Evolutionary conservation across 2,329 filamentous ascomycete species (phyloP).

Genomic region (Microdochium bolleyi): DNA sequence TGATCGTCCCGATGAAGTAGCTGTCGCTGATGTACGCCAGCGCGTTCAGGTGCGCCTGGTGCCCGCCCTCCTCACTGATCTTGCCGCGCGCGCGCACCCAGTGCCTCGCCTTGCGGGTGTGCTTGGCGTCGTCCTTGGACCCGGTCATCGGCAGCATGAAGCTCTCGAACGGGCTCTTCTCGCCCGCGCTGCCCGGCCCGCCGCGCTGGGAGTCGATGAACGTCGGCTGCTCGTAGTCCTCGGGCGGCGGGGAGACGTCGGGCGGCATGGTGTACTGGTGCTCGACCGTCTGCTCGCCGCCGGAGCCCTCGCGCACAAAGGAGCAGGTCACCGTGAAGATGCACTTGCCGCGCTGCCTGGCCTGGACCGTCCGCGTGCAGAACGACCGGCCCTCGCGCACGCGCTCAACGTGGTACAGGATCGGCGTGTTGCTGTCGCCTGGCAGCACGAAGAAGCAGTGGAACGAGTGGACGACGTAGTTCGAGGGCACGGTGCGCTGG

Average conservation of each 20-base stretch:
- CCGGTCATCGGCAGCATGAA: conserved; percentile 31
- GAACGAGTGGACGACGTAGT: conserved; percentile 89
- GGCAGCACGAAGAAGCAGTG: conserved; percentile 98
- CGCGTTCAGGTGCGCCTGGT: conserved; percentile 75
- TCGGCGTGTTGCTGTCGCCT: conserved; percentile 74
- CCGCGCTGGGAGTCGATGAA: conserved; percentile 25
- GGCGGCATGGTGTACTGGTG: conserved; percentile 54
- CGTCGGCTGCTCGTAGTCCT: conserved; percentile 36
- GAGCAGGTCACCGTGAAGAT: conserved; percentile 96
- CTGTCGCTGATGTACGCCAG: conserved; percentile 90
- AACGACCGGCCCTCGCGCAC: conserved; percentile 87
- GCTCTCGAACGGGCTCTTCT: conserved; percentile 39
- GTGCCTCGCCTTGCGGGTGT: conserved; percentile 60
- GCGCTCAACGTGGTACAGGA: conserved; percentile 91
- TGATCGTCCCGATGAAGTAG: conserved; percentile 87
- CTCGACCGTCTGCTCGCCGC: conserved; percentile 42
- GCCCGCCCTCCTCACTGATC: conserved; percentile 66
- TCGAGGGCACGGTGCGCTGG: conserved; percentile 72
- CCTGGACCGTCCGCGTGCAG: conserved; percentile 91
- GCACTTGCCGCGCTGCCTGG: conserved; percentile 74
- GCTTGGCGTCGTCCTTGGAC: conserved; percentile 39
- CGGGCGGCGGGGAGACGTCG: conserved; percentile 25
- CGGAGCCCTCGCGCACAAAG: conserved; percentile 63
- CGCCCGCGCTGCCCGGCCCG: conserved; percentile 18
- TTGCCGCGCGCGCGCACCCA: conserved; percentile 70